phyloP scores from a whole-genome alignment of 2,329 filamentous ascomycete species.

The Botrytis medusae region DNA sequence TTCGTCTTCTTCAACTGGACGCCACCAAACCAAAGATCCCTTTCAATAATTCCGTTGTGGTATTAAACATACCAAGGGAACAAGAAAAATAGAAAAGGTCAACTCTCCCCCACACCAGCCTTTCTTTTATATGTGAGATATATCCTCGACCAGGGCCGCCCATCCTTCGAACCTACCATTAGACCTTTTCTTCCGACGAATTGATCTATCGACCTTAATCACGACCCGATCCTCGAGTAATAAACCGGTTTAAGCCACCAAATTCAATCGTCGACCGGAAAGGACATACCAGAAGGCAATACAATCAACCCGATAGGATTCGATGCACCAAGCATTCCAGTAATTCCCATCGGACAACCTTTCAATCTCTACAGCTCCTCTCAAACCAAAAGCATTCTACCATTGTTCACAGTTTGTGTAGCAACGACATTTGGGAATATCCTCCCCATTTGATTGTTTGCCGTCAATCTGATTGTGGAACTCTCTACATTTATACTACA shows the following conservation, averaged over 20 bases:
- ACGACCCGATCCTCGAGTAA: constrained; percentile 1
- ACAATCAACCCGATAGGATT: constrained; percentile 1
- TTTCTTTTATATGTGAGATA: constrained; percentile 11
- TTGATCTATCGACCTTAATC: constrained; percentile 10
- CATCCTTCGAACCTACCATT: constrained; percentile 9
- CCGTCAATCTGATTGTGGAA: constrained; percentile 6
- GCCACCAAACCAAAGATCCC: constrained; percentile 2
- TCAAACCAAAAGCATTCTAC: constrained; percentile 4
- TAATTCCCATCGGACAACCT: constrained; percentile 17
- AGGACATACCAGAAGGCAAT: neutral
- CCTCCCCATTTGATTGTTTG: constrained; percentile 18
- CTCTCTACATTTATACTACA: constrained; percentile 6
- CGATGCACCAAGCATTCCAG: constrained; percentile 23
- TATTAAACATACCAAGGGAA: neutral
- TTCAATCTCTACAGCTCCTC: neutral
- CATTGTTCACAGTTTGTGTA: constrained; percentile 13
- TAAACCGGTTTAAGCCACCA: constrained; percentile 3
- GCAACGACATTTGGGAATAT: constrained; percentile 18
- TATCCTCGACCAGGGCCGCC: constrained; percentile 9
- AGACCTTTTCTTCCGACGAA: neutral
- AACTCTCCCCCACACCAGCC: neutral
- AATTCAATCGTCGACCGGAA: neutral
- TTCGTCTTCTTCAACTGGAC: constrained; percentile 10
- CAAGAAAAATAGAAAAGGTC: constrained; percentile 1
- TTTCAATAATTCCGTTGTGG: neutral